Evolutionary conservation across 768 basidiomycete species (phyloP), one percentile per base, ranked within the genome.

Genomic region (Crucibulum laeve): DNA sequence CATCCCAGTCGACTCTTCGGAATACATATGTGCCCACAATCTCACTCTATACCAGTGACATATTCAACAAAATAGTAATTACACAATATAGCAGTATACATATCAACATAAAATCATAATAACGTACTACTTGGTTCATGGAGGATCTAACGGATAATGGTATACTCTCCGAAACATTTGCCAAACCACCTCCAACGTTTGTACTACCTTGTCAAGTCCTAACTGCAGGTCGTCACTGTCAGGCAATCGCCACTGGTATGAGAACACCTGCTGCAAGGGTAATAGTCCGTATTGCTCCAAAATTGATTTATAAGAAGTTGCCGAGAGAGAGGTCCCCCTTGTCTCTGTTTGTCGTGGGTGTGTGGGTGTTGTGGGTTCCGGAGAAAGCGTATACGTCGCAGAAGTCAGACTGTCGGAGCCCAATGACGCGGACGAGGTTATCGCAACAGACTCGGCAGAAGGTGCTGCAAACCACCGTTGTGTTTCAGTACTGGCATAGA

Each of bases 81-180:
- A 32, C 28, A 32, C 15, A 32, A 10, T 4, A 32, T 32, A 32
- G 15, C 15, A 32, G 11, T 32, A 32, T 32, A 32, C 15, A 32
- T 11, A 32, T 2, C n/a, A n/a, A n/a, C n/a, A n/a, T n/a, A n/a
- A n/a, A n/a, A n/a, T n/a, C n/a, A n/a, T n/a, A n/a, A n/a, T n/a
- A n/a, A n/a, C n/a, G n/a, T n/a, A n/a, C n/a, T 37, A 11, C 18
- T 10, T 10, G 25, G 30, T 51, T 51, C 57, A 67, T 26, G 75
- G 70, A 32, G 79, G 79, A 47, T 74, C 70, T 48, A 82, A 47
- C 1, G 80, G 81, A 48, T 77, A 83, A 55, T 82, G 77, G 53
- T 77, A 74, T 19, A 70, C 60, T 60, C 59, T 74, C 51, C 71
- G 63, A 33, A 73, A 55, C n/a, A 79, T 40, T 45, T 70, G 61